phyloP scores from a whole-genome alignment of 2,329 filamentous ascomycete species.

The Cryphonectria carpinicola region DNA sequence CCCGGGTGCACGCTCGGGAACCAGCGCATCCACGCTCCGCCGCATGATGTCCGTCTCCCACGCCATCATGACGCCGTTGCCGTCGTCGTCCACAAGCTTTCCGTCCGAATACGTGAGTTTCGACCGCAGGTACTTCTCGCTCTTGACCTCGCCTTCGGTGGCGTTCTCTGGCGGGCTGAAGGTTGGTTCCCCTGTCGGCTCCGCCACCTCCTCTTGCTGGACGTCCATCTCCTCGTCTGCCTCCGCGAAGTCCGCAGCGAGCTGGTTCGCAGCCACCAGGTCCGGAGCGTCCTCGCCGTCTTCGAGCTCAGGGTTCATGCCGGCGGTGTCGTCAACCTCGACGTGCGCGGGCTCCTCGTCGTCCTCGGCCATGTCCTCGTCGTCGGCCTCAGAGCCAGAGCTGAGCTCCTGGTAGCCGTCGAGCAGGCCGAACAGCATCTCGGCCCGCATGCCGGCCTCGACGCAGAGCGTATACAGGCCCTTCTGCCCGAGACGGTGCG shows the following conservation, averaged over 20 bases:
- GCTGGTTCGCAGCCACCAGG: conserved; percentile 33
- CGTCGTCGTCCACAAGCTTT: conserved; percentile 72
- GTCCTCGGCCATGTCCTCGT: conserved; percentile 44
- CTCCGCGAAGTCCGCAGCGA: conserved; percentile 24
- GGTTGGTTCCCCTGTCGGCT: conserved; percentile 34
- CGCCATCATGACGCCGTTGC: conserved; percentile 91
- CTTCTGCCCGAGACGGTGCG: conserved; percentile 67
- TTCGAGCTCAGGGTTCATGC: conserved; percentile 31
- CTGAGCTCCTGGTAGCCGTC: conserved; percentile 78
- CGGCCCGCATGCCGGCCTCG: conserved; percentile 86
- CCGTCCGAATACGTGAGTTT: conserved; percentile 65
- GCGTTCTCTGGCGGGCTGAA: conserved; percentile 43
- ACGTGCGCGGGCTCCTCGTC: conserved; percentile 11
- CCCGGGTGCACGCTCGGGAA: conserved; percentile 49
- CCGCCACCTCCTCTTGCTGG: conserved; percentile 32
- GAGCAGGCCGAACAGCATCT: conserved; percentile 81
- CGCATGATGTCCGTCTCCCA: conserved; percentile 91
- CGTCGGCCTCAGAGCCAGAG: conserved; percentile 56
- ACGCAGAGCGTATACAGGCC: conserved; percentile 82
- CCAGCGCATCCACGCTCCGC: conserved; percentile 70
- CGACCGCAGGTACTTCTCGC: conserved; percentile 70
- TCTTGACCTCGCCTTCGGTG: conserved; percentile 57
- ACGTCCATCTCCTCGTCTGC: conserved; percentile 29
- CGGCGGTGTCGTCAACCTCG: conserved; percentile 21
- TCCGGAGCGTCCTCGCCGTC: conserved; percentile 40